phyloP scores from a whole-genome alignment of 257 asterid genomes.

The Forsythia suspensa region DNA sequence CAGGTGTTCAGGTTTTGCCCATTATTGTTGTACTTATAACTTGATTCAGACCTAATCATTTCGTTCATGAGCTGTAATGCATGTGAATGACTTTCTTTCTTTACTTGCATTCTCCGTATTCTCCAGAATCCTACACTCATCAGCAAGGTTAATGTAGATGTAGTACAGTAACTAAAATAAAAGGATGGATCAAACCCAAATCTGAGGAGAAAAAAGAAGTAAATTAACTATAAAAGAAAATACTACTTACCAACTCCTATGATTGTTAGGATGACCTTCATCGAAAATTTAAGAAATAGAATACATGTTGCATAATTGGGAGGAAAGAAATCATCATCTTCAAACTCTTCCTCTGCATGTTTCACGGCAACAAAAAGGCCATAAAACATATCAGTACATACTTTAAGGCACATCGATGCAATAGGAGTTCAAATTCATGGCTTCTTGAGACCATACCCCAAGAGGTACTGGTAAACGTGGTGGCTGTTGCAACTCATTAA shows the following conservation, averaged over 20 bases:
- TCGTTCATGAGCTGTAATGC: constrained; percentile 33
- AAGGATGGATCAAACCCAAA: background rate
- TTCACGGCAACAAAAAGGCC: too few species aligned
- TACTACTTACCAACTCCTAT: background rate
- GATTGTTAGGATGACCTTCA: background rate
- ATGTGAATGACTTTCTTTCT: constrained; percentile 27
- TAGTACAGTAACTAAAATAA: background rate
- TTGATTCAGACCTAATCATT: constrained; percentile 26
- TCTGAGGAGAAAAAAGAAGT: background rate
- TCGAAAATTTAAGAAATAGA: background rate
- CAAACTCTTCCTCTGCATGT: too few species aligned
- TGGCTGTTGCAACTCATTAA: too few species aligned
- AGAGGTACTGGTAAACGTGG: too few species aligned
- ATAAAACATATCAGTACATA: too few species aligned
- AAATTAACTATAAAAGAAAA: background rate
- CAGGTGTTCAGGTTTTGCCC: constrained; percentile 30
- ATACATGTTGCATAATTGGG: background rate
- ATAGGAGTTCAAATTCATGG: too few species aligned
- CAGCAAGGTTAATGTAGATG: background rate
- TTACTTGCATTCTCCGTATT: constrained; percentile 30
- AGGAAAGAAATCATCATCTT: too few species aligned
- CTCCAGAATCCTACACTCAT: constrained; percentile 33
- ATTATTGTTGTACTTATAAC: constrained; percentile 28
- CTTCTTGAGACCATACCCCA: too few species aligned
- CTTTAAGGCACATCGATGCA: too few species aligned